Evolutionary conservation across 2,329 filamentous ascomycete species (phyloP).

Genomic region (Cladophialophora carrionii): DNA sequence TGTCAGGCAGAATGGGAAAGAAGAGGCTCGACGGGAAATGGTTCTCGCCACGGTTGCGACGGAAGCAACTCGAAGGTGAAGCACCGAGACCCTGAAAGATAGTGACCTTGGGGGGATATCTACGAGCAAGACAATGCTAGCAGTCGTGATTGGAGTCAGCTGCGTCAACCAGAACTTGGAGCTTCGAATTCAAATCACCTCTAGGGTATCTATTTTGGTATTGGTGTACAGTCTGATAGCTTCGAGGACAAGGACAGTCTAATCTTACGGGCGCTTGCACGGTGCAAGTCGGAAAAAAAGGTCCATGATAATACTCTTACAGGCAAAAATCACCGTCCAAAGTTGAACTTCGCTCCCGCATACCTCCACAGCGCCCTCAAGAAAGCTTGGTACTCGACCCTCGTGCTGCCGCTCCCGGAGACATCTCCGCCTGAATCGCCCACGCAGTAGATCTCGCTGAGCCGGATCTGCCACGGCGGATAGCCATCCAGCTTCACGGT

Average conservation of each 20-base stretch:
- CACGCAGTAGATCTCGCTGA: conserved; percentile 87
- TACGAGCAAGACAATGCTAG: neutral
- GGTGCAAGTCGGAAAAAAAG: neutral
- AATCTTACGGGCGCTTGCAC: neutral
- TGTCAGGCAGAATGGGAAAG: neutral
- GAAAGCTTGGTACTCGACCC: conserved; percentile 92
- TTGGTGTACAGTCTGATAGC: neutral
- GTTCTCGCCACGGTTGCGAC: neutral
- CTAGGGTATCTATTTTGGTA: neutral
- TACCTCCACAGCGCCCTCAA: conserved; percentile 81
- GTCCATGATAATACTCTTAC: neutral
- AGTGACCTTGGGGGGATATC: neutral
- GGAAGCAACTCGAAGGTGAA: neutral
- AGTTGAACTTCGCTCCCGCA: conserved; percentile 84
- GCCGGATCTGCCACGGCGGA: conserved; percentile 90
- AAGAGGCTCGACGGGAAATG: neutral
- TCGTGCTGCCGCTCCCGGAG: conserved; percentile 34
- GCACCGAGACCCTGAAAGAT: neutral
- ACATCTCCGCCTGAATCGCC: conserved; percentile 48
- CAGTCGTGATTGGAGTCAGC: neutral
- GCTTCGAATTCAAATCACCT: neutral
- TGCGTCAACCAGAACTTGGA: neutral
- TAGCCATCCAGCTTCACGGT: conserved; percentile 85
- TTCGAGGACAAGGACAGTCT: neutral
- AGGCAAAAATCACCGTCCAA: conserved; percentile 61